These are phyloP conservation scores for Verticillium zaregamsianum DNA, from an alignment of 2,329 filamentous ascomycete genomes.

Conservation along the genomic window DNA sequence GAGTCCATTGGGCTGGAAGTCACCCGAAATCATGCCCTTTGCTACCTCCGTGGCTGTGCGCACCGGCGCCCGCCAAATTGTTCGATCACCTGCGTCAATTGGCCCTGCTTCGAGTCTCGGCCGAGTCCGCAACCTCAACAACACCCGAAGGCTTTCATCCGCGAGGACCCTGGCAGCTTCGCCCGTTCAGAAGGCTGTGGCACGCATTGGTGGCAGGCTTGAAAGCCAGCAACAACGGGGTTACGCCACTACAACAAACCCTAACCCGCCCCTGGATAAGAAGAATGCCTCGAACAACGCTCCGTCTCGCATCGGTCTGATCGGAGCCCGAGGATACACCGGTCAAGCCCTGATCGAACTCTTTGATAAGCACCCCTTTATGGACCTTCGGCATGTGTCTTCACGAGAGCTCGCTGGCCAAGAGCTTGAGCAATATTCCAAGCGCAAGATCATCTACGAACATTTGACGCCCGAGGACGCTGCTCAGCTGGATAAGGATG, in stretches of 20 bases:
- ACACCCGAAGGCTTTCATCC: too few species aligned
- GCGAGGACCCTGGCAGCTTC: too few species aligned
- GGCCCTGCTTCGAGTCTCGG: too few species aligned
- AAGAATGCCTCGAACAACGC: constrained; percentile 78
- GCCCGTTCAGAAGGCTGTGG: too few species aligned
- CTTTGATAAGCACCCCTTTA: constrained; percentile 80
- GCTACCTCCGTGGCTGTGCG: too few species aligned
- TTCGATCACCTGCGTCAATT: too few species aligned
- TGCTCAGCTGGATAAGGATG: constrained; percentile 74
- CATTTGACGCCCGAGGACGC: constrained; percentile 86
- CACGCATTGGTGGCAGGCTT: too few species aligned
- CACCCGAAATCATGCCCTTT: too few species aligned
- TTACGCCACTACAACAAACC: constrained; percentile 63
- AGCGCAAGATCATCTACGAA: constrained; percentile 89
- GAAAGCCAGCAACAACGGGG: too few species aligned
- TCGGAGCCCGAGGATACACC: constrained; percentile 90
- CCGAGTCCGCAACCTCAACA: too few species aligned
- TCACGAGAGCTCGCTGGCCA: constrained; percentile 88
- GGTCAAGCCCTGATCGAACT: constrained; percentile 86
- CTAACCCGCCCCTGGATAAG: constrained; percentile 83
- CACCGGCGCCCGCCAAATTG: too few species aligned
- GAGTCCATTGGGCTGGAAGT: too few species aligned
- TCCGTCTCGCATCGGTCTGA: constrained; percentile 77
- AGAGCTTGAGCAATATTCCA: constrained; percentile 83
- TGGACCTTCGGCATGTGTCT: constrained; percentile 88